Evolutionary conservation across 169 alveolate genomes (phyloP).

Genomic region (Plasmodium falciparum): DNA sequence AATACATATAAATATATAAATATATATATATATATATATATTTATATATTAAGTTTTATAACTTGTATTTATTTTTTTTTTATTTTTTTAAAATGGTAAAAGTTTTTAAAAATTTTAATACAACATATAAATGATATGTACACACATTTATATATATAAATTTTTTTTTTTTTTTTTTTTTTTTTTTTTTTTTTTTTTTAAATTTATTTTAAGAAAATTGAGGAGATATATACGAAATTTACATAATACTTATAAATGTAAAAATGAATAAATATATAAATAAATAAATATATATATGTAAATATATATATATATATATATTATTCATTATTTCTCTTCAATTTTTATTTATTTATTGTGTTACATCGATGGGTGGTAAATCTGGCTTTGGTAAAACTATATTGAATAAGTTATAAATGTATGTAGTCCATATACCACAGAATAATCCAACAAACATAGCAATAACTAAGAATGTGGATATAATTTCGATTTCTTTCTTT

Average conservation of each 20-base stretch:
- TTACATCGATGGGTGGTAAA: background rate
- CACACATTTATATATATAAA: background rate
- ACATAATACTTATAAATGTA: too few species aligned
- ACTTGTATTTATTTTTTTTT: too few species aligned
- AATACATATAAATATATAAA: too few species aligned
- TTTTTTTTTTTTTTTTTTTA: background rate
- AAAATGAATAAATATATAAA: too few species aligned
- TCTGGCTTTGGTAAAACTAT: background rate
- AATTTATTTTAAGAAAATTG: too few species aligned
- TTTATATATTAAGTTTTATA: too few species aligned
- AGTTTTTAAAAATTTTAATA: too few species aligned
- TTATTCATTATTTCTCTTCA: background rate
- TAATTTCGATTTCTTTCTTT: constrained; percentile 45
- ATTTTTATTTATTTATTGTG: background rate
- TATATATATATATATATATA: too few species aligned
- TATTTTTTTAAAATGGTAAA: too few species aligned
- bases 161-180: background rate
- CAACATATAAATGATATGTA: background rate
- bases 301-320: too few species aligned
- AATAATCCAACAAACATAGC: constrained; percentile 65
- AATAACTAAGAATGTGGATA: constrained; percentile 43
- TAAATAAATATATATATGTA: too few species aligned
- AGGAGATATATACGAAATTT: too few species aligned
- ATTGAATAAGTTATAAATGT: constrained; percentile 49
- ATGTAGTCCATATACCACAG: constrained; percentile 58